Evolutionary conservation across 1,284 basidiomycete species (phyloP), one percentile per base, ranked within the genome.

Genomic region (Papiliotrema nemorosa): DNA sequence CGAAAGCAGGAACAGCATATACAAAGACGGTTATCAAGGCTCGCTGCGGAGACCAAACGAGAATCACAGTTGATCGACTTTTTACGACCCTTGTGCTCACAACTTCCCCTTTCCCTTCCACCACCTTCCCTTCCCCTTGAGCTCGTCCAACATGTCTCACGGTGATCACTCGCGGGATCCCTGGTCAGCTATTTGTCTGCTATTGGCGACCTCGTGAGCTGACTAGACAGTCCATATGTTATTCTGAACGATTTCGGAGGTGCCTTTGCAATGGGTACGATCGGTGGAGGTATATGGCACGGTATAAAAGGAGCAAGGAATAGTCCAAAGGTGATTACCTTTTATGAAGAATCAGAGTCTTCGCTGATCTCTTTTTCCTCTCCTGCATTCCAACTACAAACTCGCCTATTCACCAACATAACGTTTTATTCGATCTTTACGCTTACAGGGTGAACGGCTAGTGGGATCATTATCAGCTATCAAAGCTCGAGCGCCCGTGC

Each of bases 161-260:
- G 87, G 87, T 72, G 90, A 94, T 78, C 90, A 93, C 78, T 88
- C 89, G 54, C 80, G 90, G 77, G 90, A 94, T 77, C 90, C 90
- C 61, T 94, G 90, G 90, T 85, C 69, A 54, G 82, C 74, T 13
- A 39, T 20, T 25, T 25, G 33, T n/a, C n/a, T n/a, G n/a, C n/a
- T n/a, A n/a, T n/a, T n/a, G n/a, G n/a, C n/a, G n/a, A n/a, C n/a
- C n/a, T n/a, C n/a, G n/a, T n/a, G n/a, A n/a, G n/a, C 41, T 44
- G 40, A 43, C 54, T 36, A 24, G 51, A 34, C 63, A 94, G 94
- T 77, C 94, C 94, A 63, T 97, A 90, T 88, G 94, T 97, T 50
- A 90, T 98, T 73, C 85, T 98, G 60, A 97, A 91, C 78, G 94
- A 98, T 79, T 94, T 96, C 74, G 94, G 94, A 60, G 93, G 91